Percentiles rank a stretch among this genome's conserved stretches.
These are phyloP conservation scores for Hansenula anomala DNA, from an alignment of 1,139 yeast species.

Conservation along the genomic window DNA sequence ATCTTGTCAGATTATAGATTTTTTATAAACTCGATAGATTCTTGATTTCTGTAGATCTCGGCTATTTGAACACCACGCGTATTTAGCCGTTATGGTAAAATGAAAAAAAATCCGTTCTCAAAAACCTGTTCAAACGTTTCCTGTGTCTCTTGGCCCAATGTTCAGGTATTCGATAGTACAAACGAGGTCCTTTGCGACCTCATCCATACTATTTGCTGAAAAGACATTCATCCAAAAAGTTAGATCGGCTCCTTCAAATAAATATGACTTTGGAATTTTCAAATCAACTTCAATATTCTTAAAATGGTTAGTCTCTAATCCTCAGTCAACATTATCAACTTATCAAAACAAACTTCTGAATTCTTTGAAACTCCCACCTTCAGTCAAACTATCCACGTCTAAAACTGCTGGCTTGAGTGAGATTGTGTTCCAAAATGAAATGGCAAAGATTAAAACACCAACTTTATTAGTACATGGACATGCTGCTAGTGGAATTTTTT, in stretches of 20 bases:
- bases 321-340: constrained; percentile 5
- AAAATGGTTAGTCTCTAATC: constrained; percentile 7
- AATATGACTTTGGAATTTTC: constrained; percentile 2
- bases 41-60: no score
- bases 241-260: constrained; percentile 3
- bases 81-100: no score
- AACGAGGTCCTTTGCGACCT: not conserved
- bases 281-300: constrained; percentile 6
- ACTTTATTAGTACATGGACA: constrained; percentile 82
- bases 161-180: not conserved
- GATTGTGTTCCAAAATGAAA: constrained; percentile 7
- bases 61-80: no score
- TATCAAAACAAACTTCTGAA: constrained; percentile 16
- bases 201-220: not conserved
- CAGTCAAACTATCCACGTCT: constrained; percentile 3
- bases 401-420: constrained; percentile 18
- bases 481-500: constrained; percentile 86
- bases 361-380: constrained; percentile 7
- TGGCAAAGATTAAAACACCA: constrained; percentile 20
- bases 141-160: no score
- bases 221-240: constrained; percentile 9
- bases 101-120: no score
- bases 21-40: no score
- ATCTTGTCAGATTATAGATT: no score
- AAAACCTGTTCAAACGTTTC: no score